These are phyloP conservation scores for Talaromyces marneffei DNA, from an alignment of 2,329 filamentous ascomycete species.

Conservation along the genomic window DNA sequence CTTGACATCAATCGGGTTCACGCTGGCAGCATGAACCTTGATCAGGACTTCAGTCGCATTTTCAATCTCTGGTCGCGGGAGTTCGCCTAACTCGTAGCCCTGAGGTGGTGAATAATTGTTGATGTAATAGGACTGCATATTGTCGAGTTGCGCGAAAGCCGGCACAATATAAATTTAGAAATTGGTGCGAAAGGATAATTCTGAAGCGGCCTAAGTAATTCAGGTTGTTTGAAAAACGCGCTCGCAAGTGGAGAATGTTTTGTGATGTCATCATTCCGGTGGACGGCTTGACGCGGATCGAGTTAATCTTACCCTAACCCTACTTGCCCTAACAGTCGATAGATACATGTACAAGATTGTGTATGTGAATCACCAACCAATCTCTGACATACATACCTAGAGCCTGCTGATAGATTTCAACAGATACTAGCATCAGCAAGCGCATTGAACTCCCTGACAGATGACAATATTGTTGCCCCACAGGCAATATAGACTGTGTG, in stretches of 20 bases:
- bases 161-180: background rate
- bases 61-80: conserved; percentile 16
- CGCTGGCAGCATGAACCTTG: conserved; percentile 36
- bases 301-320: background rate
- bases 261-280: background rate
- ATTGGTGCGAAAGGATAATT: background rate
- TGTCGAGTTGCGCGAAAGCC: background rate
- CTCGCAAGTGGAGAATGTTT: background rate
- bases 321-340: background rate
- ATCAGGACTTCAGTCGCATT: conserved; percentile 20
- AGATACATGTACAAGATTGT: background rate
- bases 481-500: background rate
- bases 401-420: background rate
- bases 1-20: conserved; percentile 44
- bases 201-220: too few species aligned
- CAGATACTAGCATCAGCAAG: background rate
- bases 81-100: conserved; percentile 18
- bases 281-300: background rate
- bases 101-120: conserved; percentile 17
- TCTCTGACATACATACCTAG: background rate
- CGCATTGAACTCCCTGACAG: background rate
- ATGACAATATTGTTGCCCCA: background rate
- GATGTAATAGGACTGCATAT: conserved; percentile 20
- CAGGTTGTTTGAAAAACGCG: too few species aligned
- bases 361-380: background rate